These are phyloP conservation scores for Claviceps pazoutovae DNA, from an alignment of 2,329 filamentous ascomycete genomes.

Conservation along the genomic window DNA sequence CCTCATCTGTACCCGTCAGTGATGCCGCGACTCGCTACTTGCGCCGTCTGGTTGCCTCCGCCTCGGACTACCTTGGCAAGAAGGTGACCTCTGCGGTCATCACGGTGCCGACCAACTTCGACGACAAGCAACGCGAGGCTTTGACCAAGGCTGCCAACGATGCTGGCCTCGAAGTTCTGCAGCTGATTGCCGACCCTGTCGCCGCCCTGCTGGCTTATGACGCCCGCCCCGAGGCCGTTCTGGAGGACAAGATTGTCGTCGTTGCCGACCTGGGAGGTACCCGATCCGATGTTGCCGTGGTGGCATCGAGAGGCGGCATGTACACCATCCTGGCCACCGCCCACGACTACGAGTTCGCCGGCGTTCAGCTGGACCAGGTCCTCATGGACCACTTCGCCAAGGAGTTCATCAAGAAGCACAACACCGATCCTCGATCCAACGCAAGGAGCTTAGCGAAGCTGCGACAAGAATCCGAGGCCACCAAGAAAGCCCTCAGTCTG, in stretches of 20 bases:
- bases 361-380: conserved; percentile 73
- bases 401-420: conserved; percentile 97
- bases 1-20: conserved; percentile 58
- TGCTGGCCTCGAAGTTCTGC: conserved; percentile 76
- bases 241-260: conserved; percentile 77
- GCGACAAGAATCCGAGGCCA: conserved; percentile 76
- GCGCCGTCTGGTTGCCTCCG: conserved; percentile 65
- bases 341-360: conserved; percentile 91
- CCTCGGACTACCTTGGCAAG: conserved; percentile 85
- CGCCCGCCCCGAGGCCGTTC: conserved; percentile 59
- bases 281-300: conserved; percentile 77
- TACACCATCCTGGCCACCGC: conserved; percentile 89
- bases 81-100: conserved; percentile 89
- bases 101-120: conserved; percentile 87
- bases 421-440: conserved; percentile 72
- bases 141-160: conserved; percentile 63
- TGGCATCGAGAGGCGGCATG: conserved; percentile 86
- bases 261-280: conserved; percentile 90
- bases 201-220: conserved; percentile 85
- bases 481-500: conserved; percentile 84
- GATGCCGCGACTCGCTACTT: conserved; percentile 80
- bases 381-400: conserved; percentile 95
- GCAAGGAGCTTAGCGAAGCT: conserved; percentile 78
- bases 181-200: conserved; percentile 84
- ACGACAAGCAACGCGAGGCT: conserved; percentile 71